Conservation (phyloP, 257 asterid genomes). For the Salvia miltiorrhiza region DNA sequence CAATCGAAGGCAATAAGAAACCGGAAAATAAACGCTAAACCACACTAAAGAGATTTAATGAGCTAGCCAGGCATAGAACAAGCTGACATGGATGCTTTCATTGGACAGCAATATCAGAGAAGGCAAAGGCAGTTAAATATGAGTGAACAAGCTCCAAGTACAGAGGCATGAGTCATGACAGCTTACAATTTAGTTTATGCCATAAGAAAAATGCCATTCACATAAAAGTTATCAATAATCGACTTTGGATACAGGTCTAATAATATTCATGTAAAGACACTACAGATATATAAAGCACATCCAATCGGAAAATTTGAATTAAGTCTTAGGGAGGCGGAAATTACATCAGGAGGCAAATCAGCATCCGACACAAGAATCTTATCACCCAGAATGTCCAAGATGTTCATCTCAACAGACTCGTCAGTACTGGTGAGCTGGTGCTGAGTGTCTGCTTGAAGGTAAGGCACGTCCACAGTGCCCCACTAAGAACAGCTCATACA, state of each 20-base stretch:
- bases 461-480: slow-evolving; percentile 98
- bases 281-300: slow-evolving; percentile 23
- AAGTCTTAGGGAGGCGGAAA: slow-evolving; percentile 21
- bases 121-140: neutral
- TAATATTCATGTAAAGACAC: slow-evolving; percentile 12
- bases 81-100: neutral
- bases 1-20: neutral
- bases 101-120: neutral
- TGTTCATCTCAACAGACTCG: slow-evolving; percentile 80
- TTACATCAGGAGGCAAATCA: slow-evolving; percentile 82
- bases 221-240: neutral
- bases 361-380: slow-evolving; percentile 64
- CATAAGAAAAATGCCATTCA: neutral
- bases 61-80: neutral
- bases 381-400: slow-evolving; percentile 77
- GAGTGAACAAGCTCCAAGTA: slow-evolving; percentile 1
- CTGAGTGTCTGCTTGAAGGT: slow-evolving; percentile 62
- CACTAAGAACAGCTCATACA: slow-evolving; percentile 81
- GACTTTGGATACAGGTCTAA: neutral
- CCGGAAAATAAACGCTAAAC: slow-evolving; percentile 3
- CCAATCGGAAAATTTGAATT: slow-evolving; percentile 9
- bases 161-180: neutral
- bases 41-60: neutral
- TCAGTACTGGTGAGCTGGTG: slow-evolving; percentile 56
- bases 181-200: neutral